These are phyloP conservation scores for Henningerozyma blattae DNA, from an alignment of 805 yeast genomes.

Conservation along the genomic window DNA sequence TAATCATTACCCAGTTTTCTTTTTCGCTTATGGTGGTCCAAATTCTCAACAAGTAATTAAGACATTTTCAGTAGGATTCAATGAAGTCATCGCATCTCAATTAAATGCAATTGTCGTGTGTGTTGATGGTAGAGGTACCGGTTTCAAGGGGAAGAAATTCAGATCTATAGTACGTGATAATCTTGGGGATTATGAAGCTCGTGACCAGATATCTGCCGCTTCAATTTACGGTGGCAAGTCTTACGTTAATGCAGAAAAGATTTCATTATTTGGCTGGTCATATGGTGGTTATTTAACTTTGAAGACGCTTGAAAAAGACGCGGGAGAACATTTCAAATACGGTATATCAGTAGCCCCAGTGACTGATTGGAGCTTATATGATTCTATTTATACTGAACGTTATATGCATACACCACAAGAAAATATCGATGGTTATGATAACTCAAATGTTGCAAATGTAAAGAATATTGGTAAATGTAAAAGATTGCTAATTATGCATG, in stretches of 20 bases:
- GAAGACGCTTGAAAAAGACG: conserved; percentile 76
- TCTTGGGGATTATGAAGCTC: conserved; percentile 71
- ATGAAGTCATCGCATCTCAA: conserved; percentile 66
- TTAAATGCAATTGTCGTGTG: conserved; percentile 80
- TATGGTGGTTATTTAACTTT: conserved; percentile 93
- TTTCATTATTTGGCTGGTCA: conserved; percentile 97
- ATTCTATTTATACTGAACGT: conserved; percentile 88
- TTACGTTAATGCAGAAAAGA: conserved; percentile 55
- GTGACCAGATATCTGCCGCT: conserved; percentile 83
- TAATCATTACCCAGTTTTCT: conserved; percentile 70
- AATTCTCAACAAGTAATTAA: conserved; percentile 75
- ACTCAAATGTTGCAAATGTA: conserved; percentile 44
- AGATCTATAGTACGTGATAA: conserved; percentile 71
- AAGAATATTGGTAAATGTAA: conserved; percentile 41
- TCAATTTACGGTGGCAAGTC: conserved; percentile 46
- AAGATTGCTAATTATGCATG: conserved; percentile 84
- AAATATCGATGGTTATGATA: conserved; percentile 51
- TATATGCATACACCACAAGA: conserved; percentile 78
- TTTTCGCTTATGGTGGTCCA: conserved; percentile 93
- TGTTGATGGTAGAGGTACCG: conserved; percentile 96
- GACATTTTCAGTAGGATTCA: conserved; percentile 49
- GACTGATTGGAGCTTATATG: conserved; percentile 86
- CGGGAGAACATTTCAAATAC: conserved; percentile 61
- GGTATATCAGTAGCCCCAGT: conserved; percentile 98
- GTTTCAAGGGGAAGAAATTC: conserved; percentile 69